Evolutionary conservation across 2,329 filamentous ascomycete genomes (phyloP), one percentile per base, ranked within the genome.

Genomic region (Trichoderma oligosporum): DNA sequence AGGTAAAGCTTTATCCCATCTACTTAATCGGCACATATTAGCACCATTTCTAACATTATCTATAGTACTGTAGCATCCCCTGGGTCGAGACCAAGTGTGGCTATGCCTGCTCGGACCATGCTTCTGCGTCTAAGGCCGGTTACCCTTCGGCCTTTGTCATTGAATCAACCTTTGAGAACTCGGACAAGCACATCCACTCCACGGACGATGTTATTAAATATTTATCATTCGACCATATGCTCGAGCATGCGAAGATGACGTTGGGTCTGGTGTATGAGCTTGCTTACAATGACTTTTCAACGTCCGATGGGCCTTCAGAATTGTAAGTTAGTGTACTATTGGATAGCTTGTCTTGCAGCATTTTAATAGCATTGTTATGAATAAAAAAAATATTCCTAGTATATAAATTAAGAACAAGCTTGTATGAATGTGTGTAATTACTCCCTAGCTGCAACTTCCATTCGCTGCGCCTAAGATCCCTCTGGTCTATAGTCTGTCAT

Each of bases 51-150:
- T 47, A 47, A 56, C 41, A 7, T 8, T 6, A 16, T 35, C 42
- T 42, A n/a, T 60, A 86, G 76, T 97, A 97, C 78, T 97, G 92
- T 75, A 82, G 85, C 52, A 94, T 97, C 61, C 89, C 90, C 7
- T 96, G 86, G 72, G 82, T 93, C 49, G 82, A 92, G 73, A 96
- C 91, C 16, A 89, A 93, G 77, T 96, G 91, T 67, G 91, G 90
- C 36, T 95, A 95, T 68, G 90, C 90, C 39, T 91, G 87, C 75
- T 87, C 84, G 7, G 87, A 90, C 65, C 87, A 91, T 63, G 86
- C 86, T 8, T 87, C 83, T 31, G 87, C 87, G 5, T 84, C 82
- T 62, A 88, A 89, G 74, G 86, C 85, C 16, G 87, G 87, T 5
- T 90, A 89, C 64, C 86, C 88, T 0, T 85, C 83, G 0, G 86